phyloP scores from a whole-genome alignment of 345 rosid species.

The Eucalyptus viminalis region DNA sequence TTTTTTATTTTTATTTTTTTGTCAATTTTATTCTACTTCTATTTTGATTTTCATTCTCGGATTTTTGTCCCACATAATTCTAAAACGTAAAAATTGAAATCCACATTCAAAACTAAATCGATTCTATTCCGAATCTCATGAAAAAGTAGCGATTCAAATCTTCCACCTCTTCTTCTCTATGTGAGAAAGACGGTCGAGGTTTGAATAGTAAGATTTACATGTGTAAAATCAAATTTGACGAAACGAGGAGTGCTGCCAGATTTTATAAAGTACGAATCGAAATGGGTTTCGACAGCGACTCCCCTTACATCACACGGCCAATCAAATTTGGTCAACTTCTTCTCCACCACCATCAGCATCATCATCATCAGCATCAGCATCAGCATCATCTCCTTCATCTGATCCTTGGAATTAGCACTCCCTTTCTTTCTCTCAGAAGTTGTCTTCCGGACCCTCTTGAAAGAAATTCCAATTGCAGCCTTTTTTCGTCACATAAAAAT shows the following conservation, averaged over 20 bases:
- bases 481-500: neutral
- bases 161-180: fast-evolving
- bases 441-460: neutral
- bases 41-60: fast-evolving
- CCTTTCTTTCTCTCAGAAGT: neutral
- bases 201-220: fast-evolving
- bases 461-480: neutral
- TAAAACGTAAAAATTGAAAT: fast-evolving
- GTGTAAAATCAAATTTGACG: neutral
- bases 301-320: neutral
- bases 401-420: neutral
- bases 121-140: too few relatives aligned
- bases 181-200: neutral
- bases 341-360: too few relatives aligned
- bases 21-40: too few relatives aligned
- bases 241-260: neutral
- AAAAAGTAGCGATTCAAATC: too few relatives aligned
- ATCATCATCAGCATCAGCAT: neutral
- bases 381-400: neutral
- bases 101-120: fast-evolving
- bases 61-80: fast-evolving
- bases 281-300: neutral
- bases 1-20: too few relatives aligned
- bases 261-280: neutral
- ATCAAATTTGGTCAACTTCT: neutral